phyloP scores from a whole-genome alignment of 257 asterid genomes.

The Cruciata laevipes region DNA sequence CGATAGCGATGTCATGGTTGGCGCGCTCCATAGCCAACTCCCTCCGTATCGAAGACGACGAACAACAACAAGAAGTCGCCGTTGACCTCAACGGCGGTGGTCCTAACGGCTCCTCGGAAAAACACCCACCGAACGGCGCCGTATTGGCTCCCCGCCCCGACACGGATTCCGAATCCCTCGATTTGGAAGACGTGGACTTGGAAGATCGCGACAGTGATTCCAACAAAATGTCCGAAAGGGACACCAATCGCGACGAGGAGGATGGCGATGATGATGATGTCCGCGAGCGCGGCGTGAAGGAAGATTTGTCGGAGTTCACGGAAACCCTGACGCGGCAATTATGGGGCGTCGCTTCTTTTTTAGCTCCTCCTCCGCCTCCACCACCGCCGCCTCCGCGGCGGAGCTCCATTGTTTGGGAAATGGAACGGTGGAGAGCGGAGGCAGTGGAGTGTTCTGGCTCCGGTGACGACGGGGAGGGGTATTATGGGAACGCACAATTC shows the following conservation, averaged over 20 bases:
- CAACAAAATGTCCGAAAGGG: constrained; percentile 14
- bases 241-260: constrained; percentile 11
- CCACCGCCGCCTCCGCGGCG: constrained; percentile 39
- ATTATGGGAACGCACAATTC: constrained; percentile 21
- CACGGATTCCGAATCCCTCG: constrained; percentile 15
- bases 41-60: constrained; percentile 67
- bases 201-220: constrained; percentile 26
- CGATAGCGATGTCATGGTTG: constrained; percentile 75
- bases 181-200: constrained; percentile 27
- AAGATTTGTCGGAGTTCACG: constrained; percentile 77
- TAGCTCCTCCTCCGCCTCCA: constrained; percentile 80
- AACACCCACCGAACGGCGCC: constrained; percentile 1
- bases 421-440: constrained; percentile 21
- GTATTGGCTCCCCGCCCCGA: constrained; percentile 1
- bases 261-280: constrained; percentile 20
- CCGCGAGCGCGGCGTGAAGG: constrained; percentile 62
- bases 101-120: not conserved
- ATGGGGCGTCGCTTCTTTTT: constrained; percentile 95
- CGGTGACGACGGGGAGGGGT: constrained; percentile 16
- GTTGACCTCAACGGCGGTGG: constrained; percentile 3
- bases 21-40: constrained; percentile 80
- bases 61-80: not conserved
- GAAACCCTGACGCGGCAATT: constrained; percentile 76
- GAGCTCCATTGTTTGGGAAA: constrained; percentile 18
- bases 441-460: not conserved